Evolutionary conservation across 495 filamentous ascomycete genomes (phyloP), one percentile per base, ranked within the genome.

Genomic region (Penicillium antarcticum): DNA sequence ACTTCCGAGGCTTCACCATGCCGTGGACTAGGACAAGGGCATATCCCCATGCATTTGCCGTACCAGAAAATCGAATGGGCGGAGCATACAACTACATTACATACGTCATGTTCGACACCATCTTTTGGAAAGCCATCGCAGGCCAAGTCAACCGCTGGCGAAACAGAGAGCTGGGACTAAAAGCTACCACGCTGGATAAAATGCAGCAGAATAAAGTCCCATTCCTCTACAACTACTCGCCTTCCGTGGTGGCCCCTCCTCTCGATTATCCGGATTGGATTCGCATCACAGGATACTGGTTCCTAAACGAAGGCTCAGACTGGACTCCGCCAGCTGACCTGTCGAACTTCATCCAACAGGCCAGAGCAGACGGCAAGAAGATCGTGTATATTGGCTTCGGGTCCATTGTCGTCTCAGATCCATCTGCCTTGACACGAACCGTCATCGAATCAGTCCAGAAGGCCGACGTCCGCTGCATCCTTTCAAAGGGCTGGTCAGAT

Each of bases 401-500:
- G 8, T 96, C 91, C 1, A 92, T 98, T 48, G 88, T 96, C 11
- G 91, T 98, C n/a, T 84, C 87, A 1, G 92, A 98, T 63, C 87
- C 92, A 10, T 83, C 81, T 32, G 89, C 89, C 45, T 76, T 98
- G 63, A 97, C 92, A 32, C 81, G 84, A 58, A 91, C 92, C 0
- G 87, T 98, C 11, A 86, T 98, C 29, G 88, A 95, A 47, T 91
- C 90, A 0, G 89, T 97, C 5, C 69, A 83, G 48, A 96, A 95
- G 67, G 95, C 95, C 0, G 92, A 95, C 59, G 90, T 97, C 4
- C 83, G 92, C 39, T 97, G 95, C 58, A 94, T 98, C 58, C 78
- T 98, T 7, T 95, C 90, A 21, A 97, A 97, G 65, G 94, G 94
- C n/a, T 98, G 94, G 94, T 96, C 91, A n/a, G 94, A 97, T 66